A percentile compares a stretch with the other conserved stretches of the same genome.
Evolutionary conservation across 495 filamentous ascomycete genomes (phyloP).

Genomic region (Podospora australis): DNA sequence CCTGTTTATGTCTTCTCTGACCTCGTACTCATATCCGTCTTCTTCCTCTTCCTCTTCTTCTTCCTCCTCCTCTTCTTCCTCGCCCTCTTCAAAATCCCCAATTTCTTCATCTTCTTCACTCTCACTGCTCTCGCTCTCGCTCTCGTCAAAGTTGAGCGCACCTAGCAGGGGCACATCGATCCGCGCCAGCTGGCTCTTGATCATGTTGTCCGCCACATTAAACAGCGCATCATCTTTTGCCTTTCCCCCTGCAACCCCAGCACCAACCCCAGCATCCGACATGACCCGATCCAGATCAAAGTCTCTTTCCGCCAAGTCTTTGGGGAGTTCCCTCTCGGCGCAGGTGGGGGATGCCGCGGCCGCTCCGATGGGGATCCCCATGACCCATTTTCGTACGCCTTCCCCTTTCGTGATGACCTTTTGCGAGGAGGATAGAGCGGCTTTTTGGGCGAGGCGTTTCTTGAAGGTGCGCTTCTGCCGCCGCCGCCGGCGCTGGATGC

Average conservation of each 20-base stretch:
- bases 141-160: constrained; percentile 27
- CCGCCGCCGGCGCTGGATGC: constrained; percentile 22
- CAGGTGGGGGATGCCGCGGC: background rate
- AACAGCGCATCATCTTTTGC: constrained; percentile 29
- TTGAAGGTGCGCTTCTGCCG: constrained; percentile 20
- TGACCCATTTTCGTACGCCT: constrained; percentile 28
- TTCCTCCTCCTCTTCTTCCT: constrained; percentile 13
- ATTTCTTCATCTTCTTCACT: constrained; percentile 16
- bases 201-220: constrained; percentile 26
- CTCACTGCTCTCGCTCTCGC: constrained; percentile 29
- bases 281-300: constrained; percentile 26
- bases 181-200: constrained; percentile 29
- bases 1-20: constrained; percentile 17
- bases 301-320: constrained; percentile 16
- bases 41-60: constrained; percentile 12
- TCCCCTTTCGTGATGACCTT: constrained; percentile 26
- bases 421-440: background rate
- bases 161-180: constrained; percentile 31
- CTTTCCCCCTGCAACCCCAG: constrained; percentile 9
- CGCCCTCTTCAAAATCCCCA: constrained; percentile 19
- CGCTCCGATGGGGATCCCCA: constrained; percentile 19
- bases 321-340: background rate
- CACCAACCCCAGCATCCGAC: too few species aligned
- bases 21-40: constrained; percentile 12
- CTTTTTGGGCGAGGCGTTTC: constrained; percentile 15